Percentiles rank a stretch among this genome's conserved stretches.
Conservation (phyloP, 2,329 filamentous ascomycete genomes). For the Neoscytalidium dimidiatum region DNA sequence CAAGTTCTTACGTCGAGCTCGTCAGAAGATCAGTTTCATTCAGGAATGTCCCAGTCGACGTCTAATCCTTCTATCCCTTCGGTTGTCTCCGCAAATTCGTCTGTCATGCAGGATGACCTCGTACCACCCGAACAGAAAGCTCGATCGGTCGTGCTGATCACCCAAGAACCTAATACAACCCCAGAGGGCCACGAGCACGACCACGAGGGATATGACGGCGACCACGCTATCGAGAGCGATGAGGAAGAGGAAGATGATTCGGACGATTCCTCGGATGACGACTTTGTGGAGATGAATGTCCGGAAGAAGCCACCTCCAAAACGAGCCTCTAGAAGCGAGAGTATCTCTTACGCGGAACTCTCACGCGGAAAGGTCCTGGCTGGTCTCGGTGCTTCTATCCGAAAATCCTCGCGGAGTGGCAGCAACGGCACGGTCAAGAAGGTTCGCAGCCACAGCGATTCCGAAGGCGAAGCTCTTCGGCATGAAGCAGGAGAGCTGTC, state of each 20-base stretch:
- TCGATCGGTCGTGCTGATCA: neutral
- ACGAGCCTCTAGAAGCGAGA: conserved; percentile 29
- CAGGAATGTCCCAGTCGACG: conserved; percentile 50
- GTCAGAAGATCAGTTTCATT: conserved; percentile 50
- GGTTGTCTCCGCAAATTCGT: conserved; percentile 50
- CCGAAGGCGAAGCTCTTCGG: conserved; percentile 10
- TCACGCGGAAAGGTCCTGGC: conserved; percentile 31
- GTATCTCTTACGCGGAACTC: conserved; percentile 39
- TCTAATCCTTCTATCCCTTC: conserved; percentile 56
- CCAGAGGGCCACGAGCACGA: conserved; percentile 27
- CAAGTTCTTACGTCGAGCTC: conserved; percentile 42
- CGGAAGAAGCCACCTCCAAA: conserved; percentile 7
- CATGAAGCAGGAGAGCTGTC: conserved; percentile 6
- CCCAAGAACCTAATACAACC: neutral
- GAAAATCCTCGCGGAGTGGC: conserved; percentile 45
- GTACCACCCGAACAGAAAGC: conserved; percentile 23
- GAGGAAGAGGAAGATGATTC: conserved; percentile 41
- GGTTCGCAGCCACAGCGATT: conserved; percentile 30
- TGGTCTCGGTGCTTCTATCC: conserved; percentile 28
- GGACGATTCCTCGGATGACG: conserved; percentile 42
- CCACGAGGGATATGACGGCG: conserved; percentile 41
- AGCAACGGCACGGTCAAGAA: conserved; percentile 55
- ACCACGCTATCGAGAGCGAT: conserved; percentile 44
- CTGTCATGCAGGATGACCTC: conserved; percentile 40
- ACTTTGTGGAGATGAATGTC: conserved; percentile 38